These are phyloP conservation scores for Eruca vesicaria DNA, from an alignment of 441 rosid genomes.

Conservation along the genomic window DNA sequence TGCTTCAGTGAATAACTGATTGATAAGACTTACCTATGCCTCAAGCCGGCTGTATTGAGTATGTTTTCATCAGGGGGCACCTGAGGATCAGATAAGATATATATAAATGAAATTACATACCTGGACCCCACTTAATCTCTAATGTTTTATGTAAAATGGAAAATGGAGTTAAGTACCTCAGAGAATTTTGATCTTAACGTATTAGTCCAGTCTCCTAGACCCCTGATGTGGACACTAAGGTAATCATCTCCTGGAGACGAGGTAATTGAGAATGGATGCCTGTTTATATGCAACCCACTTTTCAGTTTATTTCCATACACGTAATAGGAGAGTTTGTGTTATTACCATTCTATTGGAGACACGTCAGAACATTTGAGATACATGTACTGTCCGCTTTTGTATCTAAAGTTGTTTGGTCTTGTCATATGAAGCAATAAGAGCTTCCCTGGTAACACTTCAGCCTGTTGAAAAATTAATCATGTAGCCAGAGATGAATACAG, in stretches of 20 bases:
- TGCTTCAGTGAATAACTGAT: not conserved
- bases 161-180: conserved; percentile 42
- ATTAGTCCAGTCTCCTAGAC: conserved; percentile 71
- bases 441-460: conserved; percentile 61
- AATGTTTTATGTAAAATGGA: not conserved
- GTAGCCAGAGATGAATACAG: not conserved
- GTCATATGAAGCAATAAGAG: conserved; percentile 72
- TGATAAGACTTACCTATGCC: conserved; percentile 42
- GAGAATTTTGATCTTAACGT: conserved; percentile 55
- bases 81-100: conserved; percentile 32
- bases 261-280: conserved; percentile 84
- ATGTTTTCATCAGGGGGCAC: conserved; percentile 13
- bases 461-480: conserved; percentile 37
- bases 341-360: conserved; percentile 69
- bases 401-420: conserved; percentile 59
- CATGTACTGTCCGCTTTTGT: conserved; percentile 78
- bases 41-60: conserved; percentile 41
- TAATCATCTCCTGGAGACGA: conserved; percentile 74
- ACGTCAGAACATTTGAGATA: conserved; percentile 65
- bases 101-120: not conserved
- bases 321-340: not conserved
- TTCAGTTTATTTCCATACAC: conserved; percentile 5
- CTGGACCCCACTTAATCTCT: not conserved
- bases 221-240: conserved; percentile 69
- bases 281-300: conserved; percentile 20